Percentiles rank a stretch among this genome's conserved stretches.
Conservation (phyloP, 495 filamentous ascomycete genomes). For the Staphylotrichum longicolle region DNA sequence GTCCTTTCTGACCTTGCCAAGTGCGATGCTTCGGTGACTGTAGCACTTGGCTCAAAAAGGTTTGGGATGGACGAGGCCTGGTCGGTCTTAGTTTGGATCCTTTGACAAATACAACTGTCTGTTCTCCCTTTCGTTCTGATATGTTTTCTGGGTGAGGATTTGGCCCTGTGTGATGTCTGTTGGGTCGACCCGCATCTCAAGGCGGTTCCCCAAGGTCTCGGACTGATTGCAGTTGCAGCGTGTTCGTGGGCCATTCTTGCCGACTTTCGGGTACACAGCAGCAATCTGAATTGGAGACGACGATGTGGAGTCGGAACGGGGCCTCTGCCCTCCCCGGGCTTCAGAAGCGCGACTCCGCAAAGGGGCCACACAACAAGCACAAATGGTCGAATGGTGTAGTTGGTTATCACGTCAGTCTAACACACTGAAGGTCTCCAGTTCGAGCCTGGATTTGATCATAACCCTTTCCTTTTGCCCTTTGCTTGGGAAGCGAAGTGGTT, state of each 20-base stretch:
- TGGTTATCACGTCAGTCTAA: not conserved
- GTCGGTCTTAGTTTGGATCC: not conserved
- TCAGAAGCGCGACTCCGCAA: not conserved
- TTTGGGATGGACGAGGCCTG: constrained; percentile 1
- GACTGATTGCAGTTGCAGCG: too few relatives aligned
- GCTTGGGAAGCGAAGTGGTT: too few relatives aligned
- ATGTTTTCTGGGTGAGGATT: not conserved
- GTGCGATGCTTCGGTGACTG: not conserved
- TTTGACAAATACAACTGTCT: constrained; percentile 5
- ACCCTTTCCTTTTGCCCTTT: not conserved
- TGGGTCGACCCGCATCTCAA: too few relatives aligned
- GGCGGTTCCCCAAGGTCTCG: too few relatives aligned
- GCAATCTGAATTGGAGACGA: too few relatives aligned
- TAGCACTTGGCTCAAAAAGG: not conserved
- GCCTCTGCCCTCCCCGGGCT: not conserved
- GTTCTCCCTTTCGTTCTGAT: constrained; percentile 1
- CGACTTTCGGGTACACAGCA: too few relatives aligned
- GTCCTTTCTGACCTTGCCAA: not conserved
- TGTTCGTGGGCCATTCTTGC: too few relatives aligned
- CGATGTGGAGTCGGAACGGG: not conserved
- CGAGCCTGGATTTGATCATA: constrained; percentile 10
- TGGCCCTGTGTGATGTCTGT: too few relatives aligned
- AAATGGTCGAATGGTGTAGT: constrained; percentile 13
- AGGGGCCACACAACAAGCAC: not conserved
- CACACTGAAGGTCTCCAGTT: constrained; percentile 3